Base-by-base conservation (phyloP, 352 stramenopile species). In the Phytophthora tentaculata region DNA sequence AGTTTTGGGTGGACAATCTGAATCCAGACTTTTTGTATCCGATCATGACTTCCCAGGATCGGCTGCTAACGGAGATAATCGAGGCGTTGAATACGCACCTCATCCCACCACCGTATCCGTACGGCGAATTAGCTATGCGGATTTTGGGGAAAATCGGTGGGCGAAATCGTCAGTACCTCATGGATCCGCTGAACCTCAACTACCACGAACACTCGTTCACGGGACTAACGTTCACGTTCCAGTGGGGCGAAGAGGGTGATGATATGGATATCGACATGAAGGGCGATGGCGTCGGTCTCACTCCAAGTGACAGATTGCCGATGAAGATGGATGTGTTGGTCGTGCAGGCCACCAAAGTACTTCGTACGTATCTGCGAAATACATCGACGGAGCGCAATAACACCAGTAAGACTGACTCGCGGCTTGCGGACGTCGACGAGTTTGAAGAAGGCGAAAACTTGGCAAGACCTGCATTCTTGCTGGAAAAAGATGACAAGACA, bases 1-100 rank as follows among this genome's bases (percentile, higher is more conserved):
- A 99, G 79, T 99, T 99, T 73, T 99, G 97, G 98, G 92, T 99
- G 8, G 97, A 99, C 74, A 99, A 99, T 73, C 76, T 99, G 16
- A 98, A 99, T 74, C 92, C 97, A 6, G 95, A 99, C 60, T 99
- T 98, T 69, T 71, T 99, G 26, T 98, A 98, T 74, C 88, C 90
- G 39, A 96, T 98, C 67, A 96, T 98, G 88, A 95, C 85, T 12
- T 96, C 87, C 10, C 88, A 97, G 56, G 89, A 95, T 19, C 78
- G 88, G 6, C 53, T 97, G 28, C 83, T 99, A 10, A 97, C 94
- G 12, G 89, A 98, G 52, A 92, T 99, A 55, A 98, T 99, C 64
- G 87, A 96, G 57, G 91, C 96, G n/a, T 74, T 99, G 16, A 98
- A 97, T 55, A 90, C 83, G 13, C 97, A 99, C 70, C 72, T 99